Evolutionary conservation across 805 yeast species (phyloP), one percentile per base, ranked within the genome.

Genomic region (Sugiyamaella marilandica): DNA sequence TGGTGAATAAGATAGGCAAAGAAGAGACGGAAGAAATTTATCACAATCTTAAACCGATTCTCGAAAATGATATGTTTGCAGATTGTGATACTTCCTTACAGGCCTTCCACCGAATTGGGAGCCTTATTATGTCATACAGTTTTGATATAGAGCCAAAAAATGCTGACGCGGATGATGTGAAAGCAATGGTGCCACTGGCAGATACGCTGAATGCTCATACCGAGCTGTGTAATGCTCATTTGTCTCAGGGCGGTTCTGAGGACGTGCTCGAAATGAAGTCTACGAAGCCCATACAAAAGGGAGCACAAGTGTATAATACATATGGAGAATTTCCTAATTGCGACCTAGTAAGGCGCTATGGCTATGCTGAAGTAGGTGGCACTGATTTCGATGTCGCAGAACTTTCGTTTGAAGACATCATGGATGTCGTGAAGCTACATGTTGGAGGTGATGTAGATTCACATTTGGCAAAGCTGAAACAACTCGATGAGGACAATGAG

Each of bases 131-230:
- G 88, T 79, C 97, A 0, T 92, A 92, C 62, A 87, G 96, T 0
- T 92, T 94, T 69, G 99, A 94, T 65, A 86, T 88, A 11, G 85
- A 80, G 11, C 56, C 53, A 14, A 33, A 39, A 4, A 55, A 52
- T 14, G 62, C 59, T 33, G 57, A 55, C 13, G 57, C 48, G 33
- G 31, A 48, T 3, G 62, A 56, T 7, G 71, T 77, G 58, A 91
- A 91, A 65, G 84, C 95, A 0, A 85, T 94, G 96, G 89, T 91
- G 2, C 96, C 98, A 0, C 71, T 90, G 45, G 98, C 98, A 0
- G 99, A 92, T 65, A 83, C 88, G 19, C 71, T 94, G 55, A 92
- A 94, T 64, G 88, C 97, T 1, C 94, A 91, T 63, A 85, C 96
- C 1, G 75, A 76, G 8, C 71, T 78, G 14, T 82, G 82, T 61